Percentiles rank a stretch among this genome's conserved stretches.
Conservation (phyloP, 1,284 basidiomycete species). For the Coniophora puteana region DNA sequence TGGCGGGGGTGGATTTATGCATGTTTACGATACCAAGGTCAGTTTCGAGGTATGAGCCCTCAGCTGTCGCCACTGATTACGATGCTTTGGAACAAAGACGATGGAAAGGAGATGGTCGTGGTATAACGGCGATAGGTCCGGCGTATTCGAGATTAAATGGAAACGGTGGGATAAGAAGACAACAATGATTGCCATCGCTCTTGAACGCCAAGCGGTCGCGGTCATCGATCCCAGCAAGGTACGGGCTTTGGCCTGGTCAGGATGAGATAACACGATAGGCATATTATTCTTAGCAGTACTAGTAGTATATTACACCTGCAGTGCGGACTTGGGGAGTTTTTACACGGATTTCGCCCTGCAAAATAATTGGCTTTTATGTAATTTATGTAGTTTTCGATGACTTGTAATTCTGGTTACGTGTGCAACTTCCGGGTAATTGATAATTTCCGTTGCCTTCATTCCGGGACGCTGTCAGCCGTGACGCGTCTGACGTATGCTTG, state of each 20-base stretch:
- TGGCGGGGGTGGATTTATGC: constrained; percentile 31
- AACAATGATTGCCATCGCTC: constrained; percentile 31
- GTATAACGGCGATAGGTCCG: constrained; percentile 30
- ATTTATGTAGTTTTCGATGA: no score
- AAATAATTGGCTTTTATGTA: no score
- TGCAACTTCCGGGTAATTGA: no score
- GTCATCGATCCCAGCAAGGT: constrained; percentile 30
- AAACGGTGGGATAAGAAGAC: constrained; percentile 26
- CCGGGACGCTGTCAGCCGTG: background rate
- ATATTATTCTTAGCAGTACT: no score
- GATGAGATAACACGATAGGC: no score
- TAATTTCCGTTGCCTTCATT: background rate
- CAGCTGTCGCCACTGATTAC: constrained; percentile 3
- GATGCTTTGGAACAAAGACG: no score
- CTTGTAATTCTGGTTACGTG: no score
- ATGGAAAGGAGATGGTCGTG: constrained; percentile 30
- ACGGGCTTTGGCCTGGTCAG: no score
- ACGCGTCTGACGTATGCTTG: background rate
- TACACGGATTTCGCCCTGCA: no score
- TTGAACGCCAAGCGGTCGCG: constrained; percentile 33
- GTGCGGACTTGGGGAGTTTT: no score
- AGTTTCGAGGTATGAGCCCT: constrained; percentile 3
- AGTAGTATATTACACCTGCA: no score
- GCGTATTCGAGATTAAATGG: constrained; percentile 37
- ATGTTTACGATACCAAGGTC: constrained; percentile 31